phyloP scores from a whole-genome alignment of 2,329 filamentous ascomycete genomes.

The Colletotrichum sp. region DNA sequence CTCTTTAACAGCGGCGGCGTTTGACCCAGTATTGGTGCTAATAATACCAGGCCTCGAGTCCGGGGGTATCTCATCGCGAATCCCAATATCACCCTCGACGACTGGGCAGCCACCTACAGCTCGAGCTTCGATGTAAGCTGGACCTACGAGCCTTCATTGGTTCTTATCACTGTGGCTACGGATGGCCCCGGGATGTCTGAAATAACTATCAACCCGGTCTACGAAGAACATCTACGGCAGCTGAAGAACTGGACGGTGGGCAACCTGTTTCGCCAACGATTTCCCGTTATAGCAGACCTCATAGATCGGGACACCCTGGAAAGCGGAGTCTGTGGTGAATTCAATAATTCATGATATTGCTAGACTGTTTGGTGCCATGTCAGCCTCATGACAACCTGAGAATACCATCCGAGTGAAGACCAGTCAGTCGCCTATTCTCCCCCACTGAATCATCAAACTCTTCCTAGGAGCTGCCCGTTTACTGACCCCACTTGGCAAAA shows the following conservation, averaged over 20 bases:
- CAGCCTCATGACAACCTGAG: background rate
- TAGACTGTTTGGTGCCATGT: background rate
- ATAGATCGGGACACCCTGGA: background rate
- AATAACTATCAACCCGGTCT: slow-evolving; percentile 32
- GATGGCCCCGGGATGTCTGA: background rate
- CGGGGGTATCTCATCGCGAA: slow-evolving; percentile 33
- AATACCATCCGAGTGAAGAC: background rate
- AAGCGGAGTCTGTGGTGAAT: background rate
- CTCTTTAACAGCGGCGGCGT: background rate
- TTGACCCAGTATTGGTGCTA: background rate
- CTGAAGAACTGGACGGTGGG: slow-evolving; percentile 33
- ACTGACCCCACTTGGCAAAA: background rate
- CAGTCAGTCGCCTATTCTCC: background rate
- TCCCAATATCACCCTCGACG: slow-evolving; percentile 33
- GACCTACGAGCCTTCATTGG: slow-evolving; percentile 31
- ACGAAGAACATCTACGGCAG: slow-evolving; percentile 33
- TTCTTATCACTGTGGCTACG: slow-evolving; percentile 22
- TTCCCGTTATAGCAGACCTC: slow-evolving; percentile 26
- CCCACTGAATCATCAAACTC: background rate
- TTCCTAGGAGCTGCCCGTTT: background rate
- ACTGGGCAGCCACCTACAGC: slow-evolving; percentile 34
- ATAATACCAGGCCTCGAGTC: slow-evolving; percentile 27
- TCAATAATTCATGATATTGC: background rate
- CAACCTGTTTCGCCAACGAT: slow-evolving; percentile 27
- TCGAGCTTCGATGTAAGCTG: slow-evolving; percentile 34